Evolutionary conservation across 2,329 filamentous ascomycete genomes (phyloP).

Genomic region (Fusarium solani-melongenae): DNA sequence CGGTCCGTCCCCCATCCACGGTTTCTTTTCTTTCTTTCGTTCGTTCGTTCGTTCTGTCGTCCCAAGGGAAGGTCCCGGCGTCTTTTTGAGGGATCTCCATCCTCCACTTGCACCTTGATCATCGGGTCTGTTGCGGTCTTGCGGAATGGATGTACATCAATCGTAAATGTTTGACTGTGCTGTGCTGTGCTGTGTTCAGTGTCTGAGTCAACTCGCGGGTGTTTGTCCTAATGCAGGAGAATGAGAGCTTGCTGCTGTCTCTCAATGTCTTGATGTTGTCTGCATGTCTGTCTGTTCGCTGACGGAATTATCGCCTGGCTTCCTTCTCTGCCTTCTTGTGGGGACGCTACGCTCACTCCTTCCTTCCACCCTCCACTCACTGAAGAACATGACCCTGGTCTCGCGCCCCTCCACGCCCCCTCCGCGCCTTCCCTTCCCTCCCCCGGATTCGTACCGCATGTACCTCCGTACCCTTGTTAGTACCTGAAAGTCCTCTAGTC

Average conservation of each 20-base stretch:
- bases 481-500: constrained; percentile 34
- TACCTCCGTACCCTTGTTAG: constrained; percentile 32
- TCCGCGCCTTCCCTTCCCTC: constrained; percentile 33
- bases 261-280: not conserved
- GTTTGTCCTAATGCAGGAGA: not conserved
- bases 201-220: constrained; percentile 4
- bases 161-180: not conserved
- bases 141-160: constrained; percentile 2
- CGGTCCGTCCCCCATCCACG: constrained; percentile 28
- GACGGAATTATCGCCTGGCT: constrained; percentile 11
- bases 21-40: constrained; percentile 1
- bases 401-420: constrained; percentile 26
- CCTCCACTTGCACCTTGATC: not conserved
- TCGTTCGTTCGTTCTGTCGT: not conserved
- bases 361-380: not conserved
- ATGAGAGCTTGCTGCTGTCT: not conserved
- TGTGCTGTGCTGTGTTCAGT: not conserved
- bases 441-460: constrained; percentile 38
- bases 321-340: constrained; percentile 8
- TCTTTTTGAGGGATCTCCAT: constrained; percentile 12
- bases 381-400: constrained; percentile 8
- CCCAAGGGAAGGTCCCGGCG: not conserved
- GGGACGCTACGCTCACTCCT: constrained; percentile 19
- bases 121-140: not conserved
- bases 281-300: constrained; percentile 1